Evolutionary conservation across 2,329 filamentous ascomycete genomes (phyloP).

Genomic region (Colletotrichum sp.): DNA sequence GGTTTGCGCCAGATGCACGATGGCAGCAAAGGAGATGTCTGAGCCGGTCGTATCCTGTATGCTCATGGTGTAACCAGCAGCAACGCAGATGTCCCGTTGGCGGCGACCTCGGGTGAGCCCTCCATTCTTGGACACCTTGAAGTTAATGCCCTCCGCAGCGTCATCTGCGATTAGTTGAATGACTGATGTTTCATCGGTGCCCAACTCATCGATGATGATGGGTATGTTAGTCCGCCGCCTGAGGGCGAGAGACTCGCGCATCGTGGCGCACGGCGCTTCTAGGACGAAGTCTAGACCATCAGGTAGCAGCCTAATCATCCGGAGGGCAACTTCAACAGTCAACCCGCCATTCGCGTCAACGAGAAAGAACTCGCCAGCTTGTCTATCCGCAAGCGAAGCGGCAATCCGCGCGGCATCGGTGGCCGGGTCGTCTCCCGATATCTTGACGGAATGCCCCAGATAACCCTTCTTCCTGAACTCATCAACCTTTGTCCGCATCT

Average conservation of each 20-base stretch:
- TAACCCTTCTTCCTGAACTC: neutral
- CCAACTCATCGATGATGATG: neutral
- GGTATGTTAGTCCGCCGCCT: neutral
- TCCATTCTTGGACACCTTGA: neutral
- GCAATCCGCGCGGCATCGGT: neutral
- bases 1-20: neutral
- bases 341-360: neutral
- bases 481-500: neutral
- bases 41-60: neutral
- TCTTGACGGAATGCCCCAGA: neutral
- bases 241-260: neutral
- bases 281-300: neutral
- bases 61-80: neutral
- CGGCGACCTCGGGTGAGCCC: neutral
- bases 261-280: neutral
- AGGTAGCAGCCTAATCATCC: neutral
- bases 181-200: neutral
- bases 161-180: neutral
- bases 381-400: neutral
- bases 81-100: neutral
- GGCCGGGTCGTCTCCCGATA: neutral
- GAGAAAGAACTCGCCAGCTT: neutral
- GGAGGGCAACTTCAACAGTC: neutral
- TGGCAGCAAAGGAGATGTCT: neutral
- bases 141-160: neutral